Percentiles rank a stretch among this genome's conserved stretches.
Evolutionary conservation across 2,329 filamentous ascomycete species (phyloP).

Genomic region (Epichloe aotearoae): DNA sequence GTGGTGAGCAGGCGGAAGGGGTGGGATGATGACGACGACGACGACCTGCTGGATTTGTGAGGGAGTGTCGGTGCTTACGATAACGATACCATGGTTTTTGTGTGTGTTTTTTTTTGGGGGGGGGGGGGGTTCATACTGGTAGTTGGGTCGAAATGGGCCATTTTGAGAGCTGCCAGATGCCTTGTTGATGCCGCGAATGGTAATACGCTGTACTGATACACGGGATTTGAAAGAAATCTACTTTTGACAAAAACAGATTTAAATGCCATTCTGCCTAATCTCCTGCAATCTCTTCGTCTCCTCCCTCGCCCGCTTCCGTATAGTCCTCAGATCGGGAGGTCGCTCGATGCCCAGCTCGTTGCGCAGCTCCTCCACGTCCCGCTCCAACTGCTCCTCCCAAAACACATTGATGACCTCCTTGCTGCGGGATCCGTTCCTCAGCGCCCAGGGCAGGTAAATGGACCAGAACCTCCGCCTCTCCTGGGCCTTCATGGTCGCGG

Average conservation of each 20-base stretch:
- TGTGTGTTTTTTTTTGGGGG: no score
- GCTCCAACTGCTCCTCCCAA: slow-evolving; percentile 90
- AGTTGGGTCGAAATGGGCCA: no score
- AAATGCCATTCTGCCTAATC: slow-evolving; percentile 4
- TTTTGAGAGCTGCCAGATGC: no score
- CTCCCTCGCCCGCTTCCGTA: slow-evolving; percentile 56
- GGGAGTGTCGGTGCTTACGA: not conserved
- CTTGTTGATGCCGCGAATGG: no score
- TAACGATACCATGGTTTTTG: slow-evolving; percentile 2
- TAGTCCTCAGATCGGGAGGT: slow-evolving; percentile 72
- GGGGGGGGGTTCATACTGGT: no score
- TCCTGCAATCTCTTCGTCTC: slow-evolving; percentile 53
- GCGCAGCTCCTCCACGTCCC: slow-evolving; percentile 65
- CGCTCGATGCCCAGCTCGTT: slow-evolving; percentile 68
- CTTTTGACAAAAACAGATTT: not conserved
- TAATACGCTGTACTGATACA: not conserved
- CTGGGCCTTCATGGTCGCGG: slow-evolving; percentile 70
- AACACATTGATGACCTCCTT: slow-evolving; percentile 90
- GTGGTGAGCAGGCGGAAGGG: slow-evolving; percentile 73
- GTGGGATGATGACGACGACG: slow-evolving; percentile 76
- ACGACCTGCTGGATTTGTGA: slow-evolving; percentile 55
- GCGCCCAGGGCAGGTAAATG: slow-evolving; percentile 80
- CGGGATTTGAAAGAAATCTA: no score
- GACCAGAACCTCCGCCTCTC: slow-evolving; percentile 64
- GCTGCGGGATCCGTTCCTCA: slow-evolving; percentile 63